Base-by-base conservation (phyloP, 805 yeast genomes). In the Candida orba region DNA sequence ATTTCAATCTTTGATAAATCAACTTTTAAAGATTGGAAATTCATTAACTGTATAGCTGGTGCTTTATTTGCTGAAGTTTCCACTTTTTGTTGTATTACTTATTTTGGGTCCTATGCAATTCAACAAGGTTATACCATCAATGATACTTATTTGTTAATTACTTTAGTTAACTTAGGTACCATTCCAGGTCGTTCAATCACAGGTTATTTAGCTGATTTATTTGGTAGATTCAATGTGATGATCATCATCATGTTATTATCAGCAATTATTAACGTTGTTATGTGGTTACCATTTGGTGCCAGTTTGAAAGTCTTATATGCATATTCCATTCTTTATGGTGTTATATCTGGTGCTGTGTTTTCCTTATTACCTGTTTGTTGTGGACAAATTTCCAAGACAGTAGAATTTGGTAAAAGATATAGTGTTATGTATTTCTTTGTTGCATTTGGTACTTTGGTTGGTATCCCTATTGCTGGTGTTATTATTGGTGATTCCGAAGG, bases 401-500 rank as follows among this genome's bases (percentile, higher is more conserved):
- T 72, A 36, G 70, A 65, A 44, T 75, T 73, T 58, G 81, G 81
- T 30, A 69, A 68, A 52, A 68, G 77, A 27, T 76, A 75, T 51
- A 74, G 79, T 3, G 72, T 79, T 5, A 72, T 78, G 62, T 81
- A 79, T 56, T 73, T 76, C 37, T 64, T 77, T 52, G 80, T 76
- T 8, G 71, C 84, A 1, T 68, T 78, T 50, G 75, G 72, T 7
- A 68, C 69, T 37, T 61, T 76, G 24, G 65, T 71, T 3, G 69
- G 74, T 27, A 64, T 76, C 31, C 81, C 81, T 4, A 62, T 71
- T 18, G 73, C 78, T 0, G 73, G 79, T 37, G 73, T 73, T 1
- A 62, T 75, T 24, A 71, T 74, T 38, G 72, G 70, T 6, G 41
- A 56, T 39, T 43, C 46, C 1, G 56, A 14, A 3, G 30, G 40